A percentile compares a stretch with the other conserved stretches of the same genome.
phyloP scores from a whole-genome alignment of 2,329 filamentous ascomycete species.

The Zalaria obscura region DNA sequence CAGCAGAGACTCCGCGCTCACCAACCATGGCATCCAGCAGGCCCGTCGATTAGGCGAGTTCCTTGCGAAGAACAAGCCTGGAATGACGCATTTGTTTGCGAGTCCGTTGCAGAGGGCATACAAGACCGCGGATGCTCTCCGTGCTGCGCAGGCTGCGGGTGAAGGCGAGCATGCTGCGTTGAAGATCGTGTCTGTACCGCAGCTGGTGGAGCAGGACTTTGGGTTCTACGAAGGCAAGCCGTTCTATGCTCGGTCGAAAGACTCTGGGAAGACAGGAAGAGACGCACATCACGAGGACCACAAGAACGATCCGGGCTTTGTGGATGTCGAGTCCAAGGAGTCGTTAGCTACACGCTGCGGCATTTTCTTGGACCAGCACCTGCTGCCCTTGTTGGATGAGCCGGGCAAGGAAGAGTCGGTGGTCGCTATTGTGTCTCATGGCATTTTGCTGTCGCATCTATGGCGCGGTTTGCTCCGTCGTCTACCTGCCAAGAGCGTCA shows the following conservation, averaged over 20 bases:
- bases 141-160: constrained; percentile 34
- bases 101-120: constrained; percentile 64
- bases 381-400: constrained; percentile 42
- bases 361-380: constrained; percentile 49
- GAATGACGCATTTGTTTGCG: constrained; percentile 58
- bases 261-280: constrained; percentile 19
- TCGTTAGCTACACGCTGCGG: constrained; percentile 52
- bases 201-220: constrained; percentile 62
- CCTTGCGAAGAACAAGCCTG: constrained; percentile 49
- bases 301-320: constrained; percentile 28
- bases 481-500: constrained; percentile 34
- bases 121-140: constrained; percentile 55
- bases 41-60: constrained; percentile 55
- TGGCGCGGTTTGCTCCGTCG: constrained; percentile 47
- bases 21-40: constrained; percentile 69
- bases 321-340: constrained; percentile 52
- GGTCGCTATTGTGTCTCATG: constrained; percentile 66
- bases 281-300: constrained; percentile 25
- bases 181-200: constrained; percentile 26
- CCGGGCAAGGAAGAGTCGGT: constrained; percentile 19
- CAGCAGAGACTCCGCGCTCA: constrained; percentile 64
- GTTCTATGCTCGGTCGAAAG: constrained; percentile 29
- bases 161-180: constrained; percentile 7
- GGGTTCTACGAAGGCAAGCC: constrained; percentile 54
- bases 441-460: constrained; percentile 60